Conservation (phyloP, 306 rosid genomes). For the Purshia tridentata region DNA sequence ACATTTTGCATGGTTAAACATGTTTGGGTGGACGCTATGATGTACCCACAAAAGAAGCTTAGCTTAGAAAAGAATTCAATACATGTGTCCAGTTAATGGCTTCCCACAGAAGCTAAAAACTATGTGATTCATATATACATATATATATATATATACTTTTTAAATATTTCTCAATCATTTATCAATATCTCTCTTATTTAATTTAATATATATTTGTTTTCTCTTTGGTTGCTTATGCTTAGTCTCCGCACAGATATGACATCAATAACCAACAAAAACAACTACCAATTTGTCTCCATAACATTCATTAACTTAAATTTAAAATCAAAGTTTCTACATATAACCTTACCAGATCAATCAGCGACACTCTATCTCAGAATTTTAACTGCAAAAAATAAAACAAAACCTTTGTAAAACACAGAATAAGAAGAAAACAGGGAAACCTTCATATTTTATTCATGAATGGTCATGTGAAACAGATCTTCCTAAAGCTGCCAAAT, state of each 20-base stretch:
- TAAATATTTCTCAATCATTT: no score
- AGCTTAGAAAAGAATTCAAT: not conserved
- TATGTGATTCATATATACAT: no score
- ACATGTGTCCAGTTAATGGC: not conserved
- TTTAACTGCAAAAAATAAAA: not conserved
- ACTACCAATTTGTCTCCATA: not conserved
- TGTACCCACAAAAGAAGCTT: not conserved
- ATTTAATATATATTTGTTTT: not conserved
- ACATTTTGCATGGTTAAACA: not conserved
- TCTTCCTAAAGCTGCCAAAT: not conserved
- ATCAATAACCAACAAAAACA: not conserved
- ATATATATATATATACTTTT: no score
- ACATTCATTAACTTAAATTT: not conserved
- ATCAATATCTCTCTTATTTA: not conserved
- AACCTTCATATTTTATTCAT: slow-evolving; percentile 9
- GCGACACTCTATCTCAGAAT: not conserved
- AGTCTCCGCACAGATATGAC: not conserved
- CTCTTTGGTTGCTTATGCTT: not conserved
- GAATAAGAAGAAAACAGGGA: not conserved
- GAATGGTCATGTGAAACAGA: slow-evolving; percentile 6
- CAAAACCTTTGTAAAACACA: not conserved
- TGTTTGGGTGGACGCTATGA: not conserved
- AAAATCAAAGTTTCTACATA: not conserved
- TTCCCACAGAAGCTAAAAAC: no score
- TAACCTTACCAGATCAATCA: not conserved